Evolutionary conservation across 1,139 yeast species (phyloP).

Genomic region (Taphrina confusa): DNA sequence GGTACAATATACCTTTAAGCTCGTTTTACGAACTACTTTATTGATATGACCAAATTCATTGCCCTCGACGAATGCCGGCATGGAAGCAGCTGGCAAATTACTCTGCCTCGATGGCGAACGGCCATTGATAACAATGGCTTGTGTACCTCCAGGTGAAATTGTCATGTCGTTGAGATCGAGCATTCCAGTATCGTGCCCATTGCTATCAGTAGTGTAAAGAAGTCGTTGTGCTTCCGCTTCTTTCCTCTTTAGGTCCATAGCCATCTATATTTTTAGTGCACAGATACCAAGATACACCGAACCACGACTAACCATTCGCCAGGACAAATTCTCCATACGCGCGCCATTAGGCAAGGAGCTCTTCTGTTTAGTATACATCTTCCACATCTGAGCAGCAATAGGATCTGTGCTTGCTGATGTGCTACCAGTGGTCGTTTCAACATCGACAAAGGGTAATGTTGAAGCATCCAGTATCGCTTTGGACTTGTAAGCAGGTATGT

Average conservation of each 20-base stretch:
- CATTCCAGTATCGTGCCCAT: background rate
- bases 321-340: slow-evolving; percentile 77
- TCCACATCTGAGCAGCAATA: slow-evolving; percentile 56
- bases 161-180: background rate
- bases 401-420: slow-evolving; percentile 34
- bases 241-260: slow-evolving; percentile 50
- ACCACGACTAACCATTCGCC: slow-evolving; percentile 58
- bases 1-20: slow-evolving; percentile 18
- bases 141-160: slow-evolving; percentile 17
- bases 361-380: slow-evolving; percentile 72
- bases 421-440: background rate
- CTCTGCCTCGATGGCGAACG: background rate
- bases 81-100: slow-evolving; percentile 20
- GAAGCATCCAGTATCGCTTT: slow-evolving; percentile 19
- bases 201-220: background rate
- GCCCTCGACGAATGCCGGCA: slow-evolving; percentile 18
- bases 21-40: slow-evolving; percentile 14
- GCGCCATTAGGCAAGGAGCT: slow-evolving; percentile 74
- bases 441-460: slow-evolving; percentile 14
- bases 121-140: slow-evolving; percentile 17
- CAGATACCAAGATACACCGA: background rate
- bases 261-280: slow-evolving; percentile 50
- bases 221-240: slow-evolving; percentile 25
- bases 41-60: slow-evolving; percentile 18
- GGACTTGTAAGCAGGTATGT: slow-evolving; percentile 16